These are phyloP conservation scores for Nothomitra cinnamomea DNA, from an alignment of 2,329 filamentous ascomycete species.

Conservation along the genomic window DNA sequence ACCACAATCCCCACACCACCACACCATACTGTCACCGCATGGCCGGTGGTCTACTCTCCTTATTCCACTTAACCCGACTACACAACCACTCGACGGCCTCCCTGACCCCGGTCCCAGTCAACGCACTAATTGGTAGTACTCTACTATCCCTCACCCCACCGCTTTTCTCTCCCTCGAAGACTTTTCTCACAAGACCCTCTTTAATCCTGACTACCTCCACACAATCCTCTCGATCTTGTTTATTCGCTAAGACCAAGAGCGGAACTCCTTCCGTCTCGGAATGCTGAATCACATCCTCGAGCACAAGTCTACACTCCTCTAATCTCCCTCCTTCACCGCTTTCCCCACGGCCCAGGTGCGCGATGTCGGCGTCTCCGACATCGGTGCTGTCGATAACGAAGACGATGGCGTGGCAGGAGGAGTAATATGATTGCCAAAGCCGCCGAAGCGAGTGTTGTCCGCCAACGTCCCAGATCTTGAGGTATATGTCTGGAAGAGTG, in stretches of 20 bases:
- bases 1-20: too few species aligned
- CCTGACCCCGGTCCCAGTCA: slow-evolving; percentile 66
- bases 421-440: slow-evolving; percentile 93
- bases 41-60: slow-evolving; percentile 75
- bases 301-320: slow-evolving; percentile 74
- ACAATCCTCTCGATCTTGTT: slow-evolving; percentile 94
- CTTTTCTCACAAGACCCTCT: slow-evolving; percentile 84
- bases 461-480: slow-evolving; percentile 97
- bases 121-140: slow-evolving; percentile 79
- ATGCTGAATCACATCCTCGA: slow-evolving; percentile 79
- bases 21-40: slow-evolving; percentile 52
- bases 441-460: slow-evolving; percentile 78
- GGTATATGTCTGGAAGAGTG: slow-evolving; percentile 80
- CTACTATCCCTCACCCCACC: slow-evolving; percentile 73
- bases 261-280: slow-evolving; percentile 83
- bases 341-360: slow-evolving; percentile 9
- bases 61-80: slow-evolving; percentile 89
- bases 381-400: slow-evolving; percentile 96
- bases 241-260: slow-evolving; percentile 83
- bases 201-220: slow-evolving; percentile 96
- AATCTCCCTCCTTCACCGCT: slow-evolving; percentile 37
- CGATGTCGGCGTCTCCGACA: slow-evolving; percentile 63
- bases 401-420: slow-evolving; percentile 85
- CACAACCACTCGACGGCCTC: slow-evolving; percentile 97
- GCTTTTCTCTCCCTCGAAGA: slow-evolving; percentile 88